Evolutionary conservation across 2,329 filamentous ascomycete genomes (phyloP).

Genomic region (Fusarium poae): DNA sequence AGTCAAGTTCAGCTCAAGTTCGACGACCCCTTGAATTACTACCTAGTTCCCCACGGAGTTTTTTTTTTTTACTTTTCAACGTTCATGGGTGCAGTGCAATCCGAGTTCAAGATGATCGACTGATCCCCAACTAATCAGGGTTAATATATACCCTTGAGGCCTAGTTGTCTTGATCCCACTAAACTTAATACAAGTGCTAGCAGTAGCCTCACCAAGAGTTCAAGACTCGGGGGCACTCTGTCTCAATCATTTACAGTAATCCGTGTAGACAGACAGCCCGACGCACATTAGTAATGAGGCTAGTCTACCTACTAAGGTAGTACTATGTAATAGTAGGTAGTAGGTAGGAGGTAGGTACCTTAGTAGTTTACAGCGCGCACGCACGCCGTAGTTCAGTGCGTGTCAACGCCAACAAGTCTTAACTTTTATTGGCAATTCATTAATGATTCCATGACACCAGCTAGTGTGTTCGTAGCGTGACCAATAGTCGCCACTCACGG

Average conservation of each 20-base stretch:
- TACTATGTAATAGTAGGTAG: no score
- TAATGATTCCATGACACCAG: slow-evolving; percentile 8
- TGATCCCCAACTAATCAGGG: slow-evolving; percentile 1
- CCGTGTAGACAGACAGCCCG: no score
- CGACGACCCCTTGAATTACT: neutral
- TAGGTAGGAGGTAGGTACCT: no score
- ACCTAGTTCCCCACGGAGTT: neutral
- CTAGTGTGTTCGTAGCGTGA: slow-evolving; percentile 17
- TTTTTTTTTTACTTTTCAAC: neutral
- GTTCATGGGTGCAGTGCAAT: neutral
- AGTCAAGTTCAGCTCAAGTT: slow-evolving; percentile 3
- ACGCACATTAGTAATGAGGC: neutral
- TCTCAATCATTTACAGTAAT: neutral
- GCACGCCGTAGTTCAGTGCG: neutral
- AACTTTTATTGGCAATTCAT: slow-evolving; percentile 34
- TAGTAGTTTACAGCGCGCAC: neutral
- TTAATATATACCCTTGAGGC: neutral
- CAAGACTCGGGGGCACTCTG: neutral
- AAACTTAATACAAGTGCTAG: neutral
- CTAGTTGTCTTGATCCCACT: neutral
- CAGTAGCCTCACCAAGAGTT: neutral
- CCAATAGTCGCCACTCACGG: slow-evolving; percentile 8
- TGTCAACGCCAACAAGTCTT: slow-evolving; percentile 6
- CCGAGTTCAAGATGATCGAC: neutral
- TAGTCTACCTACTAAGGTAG: no score